Evolutionary conservation across 768 basidiomycete genomes (phyloP), one percentile per base, ranked within the genome.

Genomic region (Boletus rubescentipes): DNA sequence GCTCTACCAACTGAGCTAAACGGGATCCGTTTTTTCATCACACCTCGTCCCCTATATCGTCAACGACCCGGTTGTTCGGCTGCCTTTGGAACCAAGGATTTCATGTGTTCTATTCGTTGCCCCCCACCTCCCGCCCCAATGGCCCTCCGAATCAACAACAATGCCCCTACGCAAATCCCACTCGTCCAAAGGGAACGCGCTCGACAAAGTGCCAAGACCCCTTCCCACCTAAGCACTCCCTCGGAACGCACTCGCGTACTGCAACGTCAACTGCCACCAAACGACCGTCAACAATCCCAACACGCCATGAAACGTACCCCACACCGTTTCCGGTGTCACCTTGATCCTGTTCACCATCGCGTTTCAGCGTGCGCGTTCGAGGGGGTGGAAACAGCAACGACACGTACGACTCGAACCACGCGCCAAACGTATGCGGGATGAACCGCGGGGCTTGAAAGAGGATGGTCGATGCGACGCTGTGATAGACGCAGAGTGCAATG

Each of bases 241-340:
- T 26, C 76, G 72, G 31, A 75, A 69, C 62, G 77, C 69, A 21
- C 70, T 71, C 26, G 79, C 74, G 36, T 81, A 71, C 32, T 75
- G 79, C 45, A 91, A 72, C 2, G 89, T 92, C 16, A 67, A 74
- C 71, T 93, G 91, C 91, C 91, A 93, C 91, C 91, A 93, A 4
- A 80, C 66, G 9, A 87, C 80, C 78, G 92, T 86, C 48, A 78
- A 79, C 7, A 92, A 68, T 11, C 89, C 86, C 32, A 92, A 53
- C 42, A 88, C 16, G 16, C 91, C 91, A 59, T 93, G 91, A 18
- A 82, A 62, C 7, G 77, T 79, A 0, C 88, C 89, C 89, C 90
- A 91, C 2, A 83, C 70, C 26, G 74, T 65, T 67, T 93, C 91
- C 0, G 91, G 91, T 0, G 88, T 90, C 23, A 88, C 59, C 31